Conservation (phyloP, 108 stramenopile genomes). For the Fistulifera solaris region DNA sequence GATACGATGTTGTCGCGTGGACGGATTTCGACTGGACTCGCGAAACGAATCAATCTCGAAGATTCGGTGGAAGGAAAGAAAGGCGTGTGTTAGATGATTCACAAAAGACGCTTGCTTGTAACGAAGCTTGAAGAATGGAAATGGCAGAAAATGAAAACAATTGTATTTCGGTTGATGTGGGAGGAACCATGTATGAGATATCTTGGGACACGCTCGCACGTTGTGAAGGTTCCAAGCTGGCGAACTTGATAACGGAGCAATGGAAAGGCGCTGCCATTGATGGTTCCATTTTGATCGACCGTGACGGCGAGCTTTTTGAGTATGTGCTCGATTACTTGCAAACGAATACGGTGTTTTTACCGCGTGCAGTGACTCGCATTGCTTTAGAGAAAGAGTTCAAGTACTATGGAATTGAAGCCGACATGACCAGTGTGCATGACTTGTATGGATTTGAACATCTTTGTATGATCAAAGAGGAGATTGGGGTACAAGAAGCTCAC, state of each 20-base stretch:
- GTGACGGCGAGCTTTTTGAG: conserved; percentile 18
- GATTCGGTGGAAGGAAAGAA: too few species aligned
- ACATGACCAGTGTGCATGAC: too few species aligned
- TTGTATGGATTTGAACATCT: too few species aligned
- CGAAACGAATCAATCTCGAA: too few species aligned
- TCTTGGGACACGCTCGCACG: conserved; percentile 13
- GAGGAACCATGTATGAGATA: conserved; percentile 20
- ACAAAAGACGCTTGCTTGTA: too few species aligned
- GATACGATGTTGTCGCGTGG: too few species aligned
- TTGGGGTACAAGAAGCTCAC: too few species aligned
- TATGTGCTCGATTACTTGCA: conserved; percentile 25
- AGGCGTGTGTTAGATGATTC: too few species aligned
- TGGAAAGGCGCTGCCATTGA: too few species aligned
- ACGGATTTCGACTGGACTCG: too few species aligned
- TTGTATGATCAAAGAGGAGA: too few species aligned
- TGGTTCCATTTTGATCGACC: conserved; percentile 20
- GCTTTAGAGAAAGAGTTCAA: conserved; percentile 5
- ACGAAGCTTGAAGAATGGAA: too few species aligned
- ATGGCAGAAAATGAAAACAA: not conserved
- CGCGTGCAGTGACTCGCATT: not conserved
- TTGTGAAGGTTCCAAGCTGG: conserved; percentile 13
- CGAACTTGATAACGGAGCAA: not conserved
- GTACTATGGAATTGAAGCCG: conserved; percentile 9
- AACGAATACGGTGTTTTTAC: conserved; percentile 9
- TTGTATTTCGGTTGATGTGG: conserved; percentile 19